Evolutionary conservation across 345 rosid genomes (phyloP).

Genomic region (Combretum micranthum): DNA sequence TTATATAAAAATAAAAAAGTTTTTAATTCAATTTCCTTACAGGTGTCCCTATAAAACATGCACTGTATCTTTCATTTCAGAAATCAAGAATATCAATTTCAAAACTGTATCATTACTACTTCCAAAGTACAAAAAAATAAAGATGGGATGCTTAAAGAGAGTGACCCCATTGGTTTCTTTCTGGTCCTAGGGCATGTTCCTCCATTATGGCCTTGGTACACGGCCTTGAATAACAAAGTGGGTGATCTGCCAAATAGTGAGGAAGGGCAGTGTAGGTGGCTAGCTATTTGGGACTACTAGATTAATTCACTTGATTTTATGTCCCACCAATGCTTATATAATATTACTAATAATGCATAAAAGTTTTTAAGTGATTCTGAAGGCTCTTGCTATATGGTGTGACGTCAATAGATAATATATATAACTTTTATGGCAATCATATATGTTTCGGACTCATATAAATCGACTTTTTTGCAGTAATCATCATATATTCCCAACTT

Average conservation of each 20-base stretch:
- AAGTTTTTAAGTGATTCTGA: too few relatives aligned
- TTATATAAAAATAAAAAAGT: too few relatives aligned
- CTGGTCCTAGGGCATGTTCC: constrained; percentile 12
- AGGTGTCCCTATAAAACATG: too few relatives aligned
- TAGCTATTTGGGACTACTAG: background rate
- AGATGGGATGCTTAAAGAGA: constrained; percentile 2
- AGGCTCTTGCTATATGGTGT: too few relatives aligned
- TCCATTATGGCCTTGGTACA: constrained; percentile 6
- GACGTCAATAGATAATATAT: too few relatives aligned
- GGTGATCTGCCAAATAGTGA: background rate
- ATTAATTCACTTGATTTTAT: constrained; percentile 1
- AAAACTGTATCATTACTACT: background rate
- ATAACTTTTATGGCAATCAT: too few relatives aligned
- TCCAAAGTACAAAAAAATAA: background rate
- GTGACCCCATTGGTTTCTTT: constrained; percentile 14
- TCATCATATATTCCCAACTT: too few relatives aligned
- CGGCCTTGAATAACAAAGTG: too few relatives aligned
- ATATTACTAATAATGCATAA: too few relatives aligned
- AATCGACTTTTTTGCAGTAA: too few relatives aligned
- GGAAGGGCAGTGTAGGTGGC: background rate
- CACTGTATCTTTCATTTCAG: background rate
- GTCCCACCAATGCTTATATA: background rate
- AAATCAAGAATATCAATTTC: background rate
- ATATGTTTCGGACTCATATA: too few relatives aligned
- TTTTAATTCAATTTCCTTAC: too few relatives aligned